Conservation (phyloP, 2,329 filamentous ascomycete genomes). For the Phyllosticta citribraziliensis region DNA sequence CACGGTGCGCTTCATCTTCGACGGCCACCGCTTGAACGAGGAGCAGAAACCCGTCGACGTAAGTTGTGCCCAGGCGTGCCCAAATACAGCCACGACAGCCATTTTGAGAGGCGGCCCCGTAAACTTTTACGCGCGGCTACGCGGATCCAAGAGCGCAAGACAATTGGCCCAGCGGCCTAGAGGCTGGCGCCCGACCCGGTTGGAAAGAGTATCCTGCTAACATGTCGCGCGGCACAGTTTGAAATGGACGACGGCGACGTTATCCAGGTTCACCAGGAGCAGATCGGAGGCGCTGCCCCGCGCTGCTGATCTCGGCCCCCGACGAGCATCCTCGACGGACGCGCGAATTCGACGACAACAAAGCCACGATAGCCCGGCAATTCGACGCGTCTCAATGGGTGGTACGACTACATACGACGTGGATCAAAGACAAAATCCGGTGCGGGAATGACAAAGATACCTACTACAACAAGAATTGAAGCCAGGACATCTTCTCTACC, state of each 20-base stretch:
- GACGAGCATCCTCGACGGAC: not conserved
- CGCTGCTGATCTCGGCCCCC: slow-evolving; percentile 20
- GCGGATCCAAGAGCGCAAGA: not conserved
- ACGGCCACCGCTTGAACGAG: slow-evolving; percentile 84
- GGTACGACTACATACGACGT: slow-evolving; percentile 4
- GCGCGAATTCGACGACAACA: not conserved
- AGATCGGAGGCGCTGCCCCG: slow-evolving; percentile 61
- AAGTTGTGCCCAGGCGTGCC: not conserved
- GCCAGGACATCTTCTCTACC: not conserved
- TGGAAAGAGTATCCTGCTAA: not conserved
- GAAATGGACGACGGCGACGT: slow-evolving; percentile 96
- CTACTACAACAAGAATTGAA: not conserved
- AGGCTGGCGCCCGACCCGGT: no score
- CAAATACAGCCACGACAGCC: not conserved
- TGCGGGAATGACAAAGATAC: slow-evolving; percentile 5
- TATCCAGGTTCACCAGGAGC: slow-evolving; percentile 95
- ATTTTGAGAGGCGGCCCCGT: not conserved
- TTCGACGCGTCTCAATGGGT: not conserved
- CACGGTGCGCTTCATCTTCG: slow-evolving; percentile 89
- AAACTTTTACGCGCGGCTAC: not conserved
- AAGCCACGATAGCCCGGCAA: not conserved
- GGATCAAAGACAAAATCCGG: not conserved
- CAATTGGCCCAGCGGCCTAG: no score
- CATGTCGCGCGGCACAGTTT: slow-evolving; percentile 48
- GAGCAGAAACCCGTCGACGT: slow-evolving; percentile 61